Evolutionary conservation across 108 stramenopile species (phyloP), one percentile per base, ranked within the genome.

Genomic region (Skeletonema costatum): DNA sequence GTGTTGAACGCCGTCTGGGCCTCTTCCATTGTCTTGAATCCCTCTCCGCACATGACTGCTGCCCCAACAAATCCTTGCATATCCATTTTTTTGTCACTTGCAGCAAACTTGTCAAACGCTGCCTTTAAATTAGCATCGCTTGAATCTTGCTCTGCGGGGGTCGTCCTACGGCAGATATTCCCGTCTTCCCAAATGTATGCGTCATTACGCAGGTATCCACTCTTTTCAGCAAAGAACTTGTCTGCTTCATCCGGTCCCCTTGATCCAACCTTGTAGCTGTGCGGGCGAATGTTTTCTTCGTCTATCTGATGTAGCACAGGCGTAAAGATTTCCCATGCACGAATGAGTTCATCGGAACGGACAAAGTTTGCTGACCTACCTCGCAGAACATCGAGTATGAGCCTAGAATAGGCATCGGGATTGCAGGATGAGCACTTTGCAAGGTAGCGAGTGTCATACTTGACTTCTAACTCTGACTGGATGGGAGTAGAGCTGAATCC

Each of bases 341-440:
- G 81, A 12, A 87, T 84, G 12, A 99, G 92, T 82, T 99, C 99
- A 74, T 99, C 99, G 39, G 92, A 90, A 29, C 97, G 88, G 7
- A 99, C 99, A 83, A 99, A 99, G 25, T 95, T 91, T 7, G 89
- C 87, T 64, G 95, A 94, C 32, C 88, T 85, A 9, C 98, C 98
- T 14, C 92, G 90, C 4, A 99, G 81, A 10, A 98, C 97, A 66
- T 99, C 99, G 17, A 99, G 86, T 33, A 99, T 88, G 8, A 99
- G 90, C 14, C 99, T 90, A 17, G 98, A 97, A 85, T 99, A 99
- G 8, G 99, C 99, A 80, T 98, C 99, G 0, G 97, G 97, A 75
- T 92, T 96, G 64, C 76, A 59, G 21, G 48, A 65, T 39, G 29
- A 50, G 3, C 32, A 73, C 58, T 72, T 30, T 12, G 68, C 65